Base-by-base conservation (phyloP, 768 basidiomycete genomes). In the Pleurotus ostreatus region DNA sequence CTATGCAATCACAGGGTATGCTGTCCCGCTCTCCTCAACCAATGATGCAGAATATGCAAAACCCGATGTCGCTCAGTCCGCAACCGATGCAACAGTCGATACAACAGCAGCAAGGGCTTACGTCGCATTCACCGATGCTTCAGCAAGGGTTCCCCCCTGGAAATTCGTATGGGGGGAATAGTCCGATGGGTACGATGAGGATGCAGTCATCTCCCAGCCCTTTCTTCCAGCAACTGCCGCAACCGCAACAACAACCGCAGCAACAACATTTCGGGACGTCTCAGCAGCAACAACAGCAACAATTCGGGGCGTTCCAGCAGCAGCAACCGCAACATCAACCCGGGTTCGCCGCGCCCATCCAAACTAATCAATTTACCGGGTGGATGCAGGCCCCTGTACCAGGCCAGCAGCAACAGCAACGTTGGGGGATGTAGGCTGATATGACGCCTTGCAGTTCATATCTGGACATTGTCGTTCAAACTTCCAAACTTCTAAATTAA, bases 381-480 rank as follows among this genome's bases (percentile, higher is more conserved):
- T 57, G 62, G 62, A 39, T 61, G 61, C 26, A 69, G 67, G 48
- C 62, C 62, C 18, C 62, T 65, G 23, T 66, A 57, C 53, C 62
- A 62, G 38, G 44, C 57, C 43, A 53, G n/a, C 68, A 64, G 46
- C 57, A 59, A 45, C 64, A 56, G 13, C 64, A 66, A 34, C 73
- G 73, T 58, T 76, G 76, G 75, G 63, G 70, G 20, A 68, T 76
- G 69, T 76, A 65, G 53, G n/a, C 34, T 48, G 20, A 25, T 22
- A 23, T 16, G n/a, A 20, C 4, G 23, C 13, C 2, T 47, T 11
- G 7, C 16, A 6, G 46, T 47, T 47, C 15, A n/a, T 25, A 47
- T 47, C 18, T 23, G 16, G 46, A 18, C 15, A 25, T 9, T 20
- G 22, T 47, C 18, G 7, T 47, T 15, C 41, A 44, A n/a, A 44